Base-by-base conservation (phyloP, 2,329 filamentous ascomycete genomes). In the Lachnum nothofagi region DNA sequence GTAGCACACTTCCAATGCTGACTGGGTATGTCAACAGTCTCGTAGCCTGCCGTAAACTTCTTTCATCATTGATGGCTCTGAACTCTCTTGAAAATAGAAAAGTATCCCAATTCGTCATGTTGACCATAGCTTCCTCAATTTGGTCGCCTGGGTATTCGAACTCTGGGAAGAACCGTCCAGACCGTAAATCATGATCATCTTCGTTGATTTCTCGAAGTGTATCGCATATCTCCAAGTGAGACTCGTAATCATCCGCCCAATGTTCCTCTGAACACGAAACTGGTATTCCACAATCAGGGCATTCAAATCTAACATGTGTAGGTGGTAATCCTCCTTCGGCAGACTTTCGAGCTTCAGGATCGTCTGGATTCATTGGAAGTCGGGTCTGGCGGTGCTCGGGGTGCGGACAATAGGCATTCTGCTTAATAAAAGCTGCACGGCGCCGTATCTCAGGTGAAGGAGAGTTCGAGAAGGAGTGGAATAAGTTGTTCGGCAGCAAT, bases 91-190 rank as follows among this genome's bases (percentile, higher is more conserved):
- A 94, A 66, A 95, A 98, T 64, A 98, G 74, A 60, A 94, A 88
- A 0, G 93, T 97, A 68, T 98, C 93, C 93, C 93, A 98, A 68
- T 94, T 98, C 37, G 86, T 95, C 86, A 98, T 91, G 70, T 98
- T 98, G 58, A 96, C 82, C 57, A 93, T 77, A 27, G 90, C 88
- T 67, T 96, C 91, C 57, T 96, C 91, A 66, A 96, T 83, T 71
- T 96, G 91, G 46, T 84, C 77, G 12, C 86, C 88, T 0, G 93
- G 90, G 64, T 95, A 95, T 53, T 91, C 83, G 63, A 95, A 97
- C 68, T 98, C 94, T 12, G 87, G 85, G 69, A 98, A 98, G 68
- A 89, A 86, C 23, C 93, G 80, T 3, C 93, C 93, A 16, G 89
- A 95, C 43, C 86, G 78, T 58, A 98, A 71, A 67, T 98, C 93